Conservation (phyloP, 441 rosid species). For the Sinapis alba region DNA sequence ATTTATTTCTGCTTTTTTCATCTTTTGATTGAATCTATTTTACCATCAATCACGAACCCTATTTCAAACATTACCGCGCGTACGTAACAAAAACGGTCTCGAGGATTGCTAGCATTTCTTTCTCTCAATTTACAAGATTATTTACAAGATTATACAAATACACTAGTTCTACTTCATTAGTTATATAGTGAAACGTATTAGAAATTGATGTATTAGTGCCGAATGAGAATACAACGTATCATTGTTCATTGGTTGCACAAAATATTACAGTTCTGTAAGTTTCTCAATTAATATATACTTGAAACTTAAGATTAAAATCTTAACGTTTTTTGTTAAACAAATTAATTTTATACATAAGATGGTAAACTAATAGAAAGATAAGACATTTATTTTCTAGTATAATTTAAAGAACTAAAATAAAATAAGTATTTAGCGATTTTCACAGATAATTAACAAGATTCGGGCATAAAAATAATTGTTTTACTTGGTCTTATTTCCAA, state of each 20-base stretch:
- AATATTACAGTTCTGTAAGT: neutral
- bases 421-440: neutral
- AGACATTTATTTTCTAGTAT: neutral
- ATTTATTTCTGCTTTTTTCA: slow-evolving; percentile 1
- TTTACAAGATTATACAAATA: no score
- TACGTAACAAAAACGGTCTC: neutral
- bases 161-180: no score
- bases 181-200: no score
- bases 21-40: slow-evolving; percentile 22
- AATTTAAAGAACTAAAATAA: neutral
- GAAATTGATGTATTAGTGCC: neutral
- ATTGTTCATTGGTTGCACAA: neutral
- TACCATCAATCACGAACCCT: slow-evolving; percentile 35
- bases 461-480: neutral
- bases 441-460: neutral
- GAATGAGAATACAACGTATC: neutral
- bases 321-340: no score
- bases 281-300: neutral
- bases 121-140: no score
- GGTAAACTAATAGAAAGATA: neutral
- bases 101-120: neutral
- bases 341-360: neutral
- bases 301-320: neutral
- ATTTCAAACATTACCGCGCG: slow-evolving; percentile 29
- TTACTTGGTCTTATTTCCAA: neutral